These are phyloP conservation scores for Lecanosticta acicola DNA, from an alignment of 2,329 filamentous ascomycete species.

Conservation along the genomic window DNA sequence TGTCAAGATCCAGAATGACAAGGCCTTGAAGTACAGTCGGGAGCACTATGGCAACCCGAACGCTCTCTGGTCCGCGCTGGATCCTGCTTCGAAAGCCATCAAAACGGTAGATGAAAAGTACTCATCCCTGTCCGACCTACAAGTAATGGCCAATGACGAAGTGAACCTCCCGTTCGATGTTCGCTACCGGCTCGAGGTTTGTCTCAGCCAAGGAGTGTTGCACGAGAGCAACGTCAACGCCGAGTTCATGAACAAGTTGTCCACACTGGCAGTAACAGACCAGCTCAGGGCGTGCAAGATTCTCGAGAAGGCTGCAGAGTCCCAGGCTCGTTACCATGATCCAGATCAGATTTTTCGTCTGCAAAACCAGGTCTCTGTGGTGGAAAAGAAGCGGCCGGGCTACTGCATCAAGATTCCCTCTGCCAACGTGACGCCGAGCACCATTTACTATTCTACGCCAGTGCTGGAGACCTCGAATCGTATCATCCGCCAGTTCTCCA, in stretches of 20 bases:
- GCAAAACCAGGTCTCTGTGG: slow-evolving; percentile 35
- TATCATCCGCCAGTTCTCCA: slow-evolving; percentile 66
- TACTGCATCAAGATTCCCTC: slow-evolving; percentile 74
- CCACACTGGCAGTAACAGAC: slow-evolving; percentile 49
- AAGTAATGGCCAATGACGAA: slow-evolving; percentile 13
- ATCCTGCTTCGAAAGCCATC: background rate
- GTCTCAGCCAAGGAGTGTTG: slow-evolving; percentile 72
- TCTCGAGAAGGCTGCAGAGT: slow-evolving; percentile 68
- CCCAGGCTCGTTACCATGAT: slow-evolving; percentile 57
- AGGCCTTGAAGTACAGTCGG: slow-evolving; percentile 40
- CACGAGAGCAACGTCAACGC: slow-evolving; percentile 67
- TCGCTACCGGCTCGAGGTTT: slow-evolving; percentile 88
- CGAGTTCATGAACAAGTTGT: slow-evolving; percentile 61
- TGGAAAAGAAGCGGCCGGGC: slow-evolving; percentile 43
- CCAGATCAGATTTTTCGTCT: slow-evolving; percentile 65
- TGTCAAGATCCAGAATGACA: slow-evolving; percentile 47
- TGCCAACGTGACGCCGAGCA: slow-evolving; percentile 76
- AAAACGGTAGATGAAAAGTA: background rate
- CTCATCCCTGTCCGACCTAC: slow-evolving; percentile 15
- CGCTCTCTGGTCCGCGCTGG: background rate
- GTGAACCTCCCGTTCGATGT: slow-evolving; percentile 55
- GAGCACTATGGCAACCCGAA: slow-evolving; percentile 1
- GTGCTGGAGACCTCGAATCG: slow-evolving; percentile 82
- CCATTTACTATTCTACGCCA: slow-evolving; percentile 70
- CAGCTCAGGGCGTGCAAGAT: slow-evolving; percentile 52